Percentiles rank a stretch among this genome's conserved stretches.
These are phyloP conservation scores for Selaginella moellendorffii DNA, from an alignment of 75 land plant genomes.

Conservation along the genomic window DNA sequence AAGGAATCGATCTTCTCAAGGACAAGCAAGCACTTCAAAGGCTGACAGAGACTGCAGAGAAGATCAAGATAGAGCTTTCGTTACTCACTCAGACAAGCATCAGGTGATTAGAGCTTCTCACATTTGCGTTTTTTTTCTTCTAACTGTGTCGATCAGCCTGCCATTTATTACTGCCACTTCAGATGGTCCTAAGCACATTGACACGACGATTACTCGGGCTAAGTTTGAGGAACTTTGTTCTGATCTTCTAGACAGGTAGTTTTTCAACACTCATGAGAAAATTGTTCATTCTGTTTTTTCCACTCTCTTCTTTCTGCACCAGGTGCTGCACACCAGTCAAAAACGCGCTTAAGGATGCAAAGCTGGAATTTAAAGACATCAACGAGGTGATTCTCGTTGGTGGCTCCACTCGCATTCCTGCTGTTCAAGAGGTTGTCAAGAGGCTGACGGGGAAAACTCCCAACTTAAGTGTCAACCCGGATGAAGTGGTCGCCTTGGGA, in stretches of 20 bases:
- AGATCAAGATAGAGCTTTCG: conserved; percentile 13
- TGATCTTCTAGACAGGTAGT: no score
- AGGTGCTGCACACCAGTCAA: conserved; percentile 11
- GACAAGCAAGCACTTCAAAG: conserved; percentile 19
- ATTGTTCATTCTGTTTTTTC: no score
- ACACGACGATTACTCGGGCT: conserved; percentile 16
- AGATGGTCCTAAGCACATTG: conserved; percentile 22
- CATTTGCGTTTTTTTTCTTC: background rate
- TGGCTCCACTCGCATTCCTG: no score
- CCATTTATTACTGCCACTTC: conserved; percentile 19
- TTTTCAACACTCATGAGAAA: background rate
- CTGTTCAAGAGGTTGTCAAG: no score
- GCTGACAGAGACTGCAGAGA: conserved; percentile 17
- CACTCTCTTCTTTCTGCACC: background rate
- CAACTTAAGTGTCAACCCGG: no score
- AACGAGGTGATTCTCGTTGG: no score
- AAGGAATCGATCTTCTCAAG: conserved; percentile 14
- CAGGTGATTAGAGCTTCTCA: conserved; percentile 4
- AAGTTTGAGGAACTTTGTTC: conserved; percentile 23
- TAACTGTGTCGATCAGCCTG: conserved; percentile 8
- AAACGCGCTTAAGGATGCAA: conserved; percentile 19
- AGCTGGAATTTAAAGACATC: conserved; percentile 14
- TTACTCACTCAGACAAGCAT: conserved; percentile 13
- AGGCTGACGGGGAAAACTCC: no score
- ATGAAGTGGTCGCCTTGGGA: no score